Evolutionary conservation across 306 rosid species (phyloP), one percentile per base, ranked within the genome.

Genomic region (Castanea sativa): DNA sequence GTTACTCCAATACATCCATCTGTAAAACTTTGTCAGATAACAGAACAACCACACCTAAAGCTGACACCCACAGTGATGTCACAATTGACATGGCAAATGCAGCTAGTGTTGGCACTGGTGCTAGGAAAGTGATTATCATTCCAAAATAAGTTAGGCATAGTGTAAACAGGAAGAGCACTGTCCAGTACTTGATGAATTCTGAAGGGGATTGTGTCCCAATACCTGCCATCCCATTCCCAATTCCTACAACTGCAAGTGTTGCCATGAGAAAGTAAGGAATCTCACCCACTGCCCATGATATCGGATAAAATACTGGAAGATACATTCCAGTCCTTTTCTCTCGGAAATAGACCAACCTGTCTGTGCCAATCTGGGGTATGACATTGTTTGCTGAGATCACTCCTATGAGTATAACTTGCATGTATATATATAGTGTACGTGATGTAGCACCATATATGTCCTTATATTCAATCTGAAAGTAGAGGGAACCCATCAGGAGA

Each of bases 331-430:
- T 58, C 51, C 16, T 59, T 74, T 74, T 59, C 4, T 35, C 38
- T 41, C 78, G 15, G 10, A 73, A 73, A 64, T 73, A 73, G 59
- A 53, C 49, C 21, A 32, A 19, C 49, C 10, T 32, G 65, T 55
- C 20, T 55, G 32, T 53, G 51, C 76, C 65, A 30, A 73, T 21
- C 5, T 73, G 76, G 64, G 76, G 76, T 0, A 73, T 32, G 60
- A 55, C 52, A 32, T 73, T 73, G 65, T 73, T 73, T 53, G 76
- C 53, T 9, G 76, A 55, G 60, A 73, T 55, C 52, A 55, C 65
- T 32, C 76, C 65, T 55, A 73, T 53, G 76, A 55, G 76, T 55
- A 73, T 73, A 55, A 32, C 65, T 73, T 73, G 76, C 65, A 32
- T 55, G 65, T 73, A 73, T 38, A 73, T 73, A 30, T 73, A 73